Percentiles rank a stretch among this genome's conserved stretches.
These are phyloP conservation scores for Beauveria brongniartii DNA, from an alignment of 2,329 filamentous ascomycete species.

Conservation along the genomic window DNA sequence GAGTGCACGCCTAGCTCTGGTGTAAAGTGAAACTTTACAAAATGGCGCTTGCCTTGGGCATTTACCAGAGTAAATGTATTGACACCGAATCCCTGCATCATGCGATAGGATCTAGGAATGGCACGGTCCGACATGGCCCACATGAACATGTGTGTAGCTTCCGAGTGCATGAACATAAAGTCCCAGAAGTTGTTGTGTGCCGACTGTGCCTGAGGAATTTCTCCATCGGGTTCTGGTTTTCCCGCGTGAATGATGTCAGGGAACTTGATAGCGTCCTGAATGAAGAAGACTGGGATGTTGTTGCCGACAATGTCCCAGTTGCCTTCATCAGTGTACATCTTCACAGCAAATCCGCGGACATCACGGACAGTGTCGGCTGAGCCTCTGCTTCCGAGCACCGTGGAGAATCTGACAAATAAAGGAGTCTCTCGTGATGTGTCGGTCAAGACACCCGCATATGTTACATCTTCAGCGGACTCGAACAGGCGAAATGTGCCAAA, in stretches of 20 bases:
- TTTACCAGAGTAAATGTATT: slow-evolving; percentile 69
- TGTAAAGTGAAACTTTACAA: slow-evolving; percentile 73
- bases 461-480: slow-evolving; percentile 58
- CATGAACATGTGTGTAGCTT: slow-evolving; percentile 72
- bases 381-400: slow-evolving; percentile 65
- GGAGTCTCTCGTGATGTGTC: slow-evolving; percentile 53
- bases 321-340: slow-evolving; percentile 62
- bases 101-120: slow-evolving; percentile 67
- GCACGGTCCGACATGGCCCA: slow-evolving; percentile 70
- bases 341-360: slow-evolving; percentile 67
- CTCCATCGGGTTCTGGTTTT: slow-evolving; percentile 64
- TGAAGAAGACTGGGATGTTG: slow-evolving; percentile 69
- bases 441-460: slow-evolving; percentile 53
- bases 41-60: slow-evolving; percentile 57
- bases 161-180: slow-evolving; percentile 57
- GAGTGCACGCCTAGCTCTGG: slow-evolving; percentile 69
- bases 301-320: slow-evolving; percentile 72
- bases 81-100: slow-evolving; percentile 83
- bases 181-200: slow-evolving; percentile 76
- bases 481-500: slow-evolving; percentile 64
- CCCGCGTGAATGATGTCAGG: slow-evolving; percentile 55
- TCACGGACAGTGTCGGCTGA: slow-evolving; percentile 78
- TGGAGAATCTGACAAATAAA: slow-evolving; percentile 69
- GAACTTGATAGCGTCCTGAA: slow-evolving; percentile 69
- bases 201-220: slow-evolving; percentile 61